Conservation (phyloP, 257 asterid species). For the Apocynum venetum region DNA sequence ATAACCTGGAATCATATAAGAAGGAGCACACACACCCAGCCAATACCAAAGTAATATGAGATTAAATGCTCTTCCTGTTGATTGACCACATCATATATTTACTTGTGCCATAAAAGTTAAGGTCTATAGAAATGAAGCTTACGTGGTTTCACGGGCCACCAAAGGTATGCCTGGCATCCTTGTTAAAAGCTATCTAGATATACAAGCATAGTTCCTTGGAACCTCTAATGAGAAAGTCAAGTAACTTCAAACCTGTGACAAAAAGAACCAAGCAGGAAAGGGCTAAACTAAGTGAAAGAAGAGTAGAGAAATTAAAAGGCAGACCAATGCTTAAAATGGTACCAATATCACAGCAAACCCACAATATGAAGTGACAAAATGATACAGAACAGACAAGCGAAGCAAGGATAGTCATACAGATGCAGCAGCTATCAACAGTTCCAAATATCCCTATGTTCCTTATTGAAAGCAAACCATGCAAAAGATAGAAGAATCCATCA, state of each 20-base stretch:
- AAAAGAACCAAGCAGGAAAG: conserved; percentile 6
- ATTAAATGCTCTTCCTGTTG: background rate
- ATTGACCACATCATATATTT: background rate
- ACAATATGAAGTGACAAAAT: background rate
- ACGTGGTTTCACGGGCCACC: conserved; percentile 82
- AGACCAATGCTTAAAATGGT: background rate
- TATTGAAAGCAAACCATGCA: background rate
- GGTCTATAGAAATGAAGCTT: conserved; percentile 28
- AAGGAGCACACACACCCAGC: background rate
- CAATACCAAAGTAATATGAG: background rate
- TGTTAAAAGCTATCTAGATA: conserved; percentile 28
- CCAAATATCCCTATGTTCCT: background rate
- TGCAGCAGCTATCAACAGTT: background rate
- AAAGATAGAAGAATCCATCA: background rate
- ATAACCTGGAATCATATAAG: background rate
- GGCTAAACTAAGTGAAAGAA: background rate
- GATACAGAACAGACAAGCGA: background rate
- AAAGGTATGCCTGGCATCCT: conserved; percentile 96
- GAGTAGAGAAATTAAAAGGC: background rate
- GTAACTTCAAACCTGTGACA: conserved; percentile 21
- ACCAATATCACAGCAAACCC: background rate
- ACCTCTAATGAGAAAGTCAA: conserved; percentile 10
- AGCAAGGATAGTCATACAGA: background rate
- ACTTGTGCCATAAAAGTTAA: background rate
- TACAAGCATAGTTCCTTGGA: conserved; percentile 34